Percentiles rank a stretch among this genome's conserved stretches.
Conservation (phyloP, 176 grass and related monocot species). For the Ananas comosus region DNA sequence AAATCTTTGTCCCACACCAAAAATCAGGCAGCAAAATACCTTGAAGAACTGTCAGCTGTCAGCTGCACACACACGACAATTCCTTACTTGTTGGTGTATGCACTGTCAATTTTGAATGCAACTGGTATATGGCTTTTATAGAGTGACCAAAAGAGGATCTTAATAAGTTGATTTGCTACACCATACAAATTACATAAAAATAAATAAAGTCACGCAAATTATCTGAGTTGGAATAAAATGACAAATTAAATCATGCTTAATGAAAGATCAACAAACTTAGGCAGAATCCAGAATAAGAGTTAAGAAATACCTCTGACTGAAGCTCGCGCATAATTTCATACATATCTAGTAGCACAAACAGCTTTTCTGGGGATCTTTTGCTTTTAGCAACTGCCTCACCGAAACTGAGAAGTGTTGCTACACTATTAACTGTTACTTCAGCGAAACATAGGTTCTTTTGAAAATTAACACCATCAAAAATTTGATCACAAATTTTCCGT, state of each 20-base stretch:
- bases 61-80: too few species aligned
- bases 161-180: neutral
- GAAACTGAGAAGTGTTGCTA: constrained; percentile 78
- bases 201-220: too few species aligned
- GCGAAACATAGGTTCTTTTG: constrained; percentile 78
- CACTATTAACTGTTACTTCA: constrained; percentile 62
- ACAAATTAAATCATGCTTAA: too few species aligned
- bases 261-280: neutral
- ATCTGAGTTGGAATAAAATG: too few species aligned
- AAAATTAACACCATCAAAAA: constrained; percentile 65
- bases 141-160: too few species aligned
- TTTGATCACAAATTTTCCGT: constrained; percentile 80
- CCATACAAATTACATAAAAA: too few species aligned
- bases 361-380: constrained; percentile 91
- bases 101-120: too few species aligned
- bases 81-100: too few species aligned
- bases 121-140: too few species aligned
- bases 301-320: constrained; percentile 56
- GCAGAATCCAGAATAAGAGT: neutral
- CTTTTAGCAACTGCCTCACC: constrained; percentile 94
- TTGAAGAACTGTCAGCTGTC: too few species aligned
- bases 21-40: neutral
- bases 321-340: constrained; percentile 95
- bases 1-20: constrained; percentile 6
- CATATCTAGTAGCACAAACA: constrained; percentile 91